Base-by-base conservation (phyloP, 73 alveolate genomes). In the Paramecium primaurelia region DNA sequence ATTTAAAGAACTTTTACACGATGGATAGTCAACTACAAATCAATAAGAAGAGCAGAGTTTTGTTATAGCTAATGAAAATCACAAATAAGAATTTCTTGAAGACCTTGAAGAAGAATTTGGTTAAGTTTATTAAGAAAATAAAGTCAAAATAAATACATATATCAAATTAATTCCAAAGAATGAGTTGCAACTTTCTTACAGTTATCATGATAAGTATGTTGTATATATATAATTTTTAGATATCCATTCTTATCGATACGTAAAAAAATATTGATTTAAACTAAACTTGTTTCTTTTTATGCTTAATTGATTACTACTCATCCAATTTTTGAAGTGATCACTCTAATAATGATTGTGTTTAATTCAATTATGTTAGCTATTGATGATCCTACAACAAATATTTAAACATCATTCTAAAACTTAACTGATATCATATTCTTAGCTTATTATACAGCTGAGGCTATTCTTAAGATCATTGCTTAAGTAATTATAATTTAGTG, bases 301-400 rank as follows among this genome's bases (percentile, higher is more conserved):
- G 75, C 91, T 45, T 42, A 18, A 25, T 8, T 18, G 34, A 22
- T 80, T 9, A 44, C 58, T 25, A 80, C 47, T 10, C 71, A 71
- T 60, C 51, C 40, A n/a, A 8, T 49, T 9, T 95, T 95, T 32
- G 98, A 95, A 91, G 22, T 40, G 12, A 12, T 86, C 4, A 87
- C 94, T 38, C 54, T 95, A 10, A 11, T 92, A 8, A 93, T 95
- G 22, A 95, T 95, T 84, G 58, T 95, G 18, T 59, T 93, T 26
- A 95, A 95, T 88, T 84, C 95, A 34, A 59, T 92, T 0, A 80
- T 87, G 71, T 59, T 95, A 2, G 96, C 97, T 20, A 38, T 95
- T 0, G 97, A 94, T 25, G 96, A 95, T 36, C 95, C 97, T 58
- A 49, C 93, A 58, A 60, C 89, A n/a, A 36, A 42, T 54, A 86